A percentile compares a stretch with the other conserved stretches of the same genome.
Conservation (phyloP, 768 basidiomycete species). For the Coprinopsis strossmayeri region DNA sequence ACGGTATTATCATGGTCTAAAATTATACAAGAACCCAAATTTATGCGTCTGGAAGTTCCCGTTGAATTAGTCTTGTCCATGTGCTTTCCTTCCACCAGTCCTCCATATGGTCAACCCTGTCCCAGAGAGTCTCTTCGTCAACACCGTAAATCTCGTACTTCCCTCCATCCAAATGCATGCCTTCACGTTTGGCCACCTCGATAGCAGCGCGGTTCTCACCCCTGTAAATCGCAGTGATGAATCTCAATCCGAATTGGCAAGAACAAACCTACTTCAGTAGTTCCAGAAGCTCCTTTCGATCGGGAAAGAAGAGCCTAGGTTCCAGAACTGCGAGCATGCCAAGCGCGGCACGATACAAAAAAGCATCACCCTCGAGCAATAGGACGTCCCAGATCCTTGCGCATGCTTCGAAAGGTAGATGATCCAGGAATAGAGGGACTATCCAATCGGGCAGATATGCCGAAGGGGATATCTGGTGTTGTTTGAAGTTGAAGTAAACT, state of each 20-base stretch:
- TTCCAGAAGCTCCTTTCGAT: conserved; percentile 69
- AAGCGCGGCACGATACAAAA: conserved; percentile 80
- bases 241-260: conserved; percentile 5
- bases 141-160: conserved; percentile 85
- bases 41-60: conserved; percentile 77
- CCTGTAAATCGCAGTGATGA: conserved; percentile 27
- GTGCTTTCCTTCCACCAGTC: conserved; percentile 94
- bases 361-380: conserved; percentile 84
- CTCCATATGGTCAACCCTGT: conserved; percentile 71
- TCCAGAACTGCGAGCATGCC: conserved; percentile 80
- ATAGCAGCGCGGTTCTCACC: conserved; percentile 80
- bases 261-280: conserved; percentile 50
- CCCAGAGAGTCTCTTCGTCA: conserved; percentile 83
- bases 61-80: conserved; percentile 74
- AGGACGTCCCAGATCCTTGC: conserved; percentile 87
- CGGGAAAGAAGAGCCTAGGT: conserved; percentile 84
- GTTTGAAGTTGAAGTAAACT: conserved; percentile 96
- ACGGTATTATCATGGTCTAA: no score
- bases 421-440: conserved; percentile 71
- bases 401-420: conserved; percentile 88
- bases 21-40: not conserved
- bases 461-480: conserved; percentile 82
- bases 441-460: conserved; percentile 85
- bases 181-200: conserved; percentile 76
- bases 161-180: conserved; percentile 52